Evolutionary conservation across 225 moss, liverwort and hornwort genomes (phyloP), one percentile per base, ranked within the genome.

Genomic region (Thuidium tamariscinum): DNA sequence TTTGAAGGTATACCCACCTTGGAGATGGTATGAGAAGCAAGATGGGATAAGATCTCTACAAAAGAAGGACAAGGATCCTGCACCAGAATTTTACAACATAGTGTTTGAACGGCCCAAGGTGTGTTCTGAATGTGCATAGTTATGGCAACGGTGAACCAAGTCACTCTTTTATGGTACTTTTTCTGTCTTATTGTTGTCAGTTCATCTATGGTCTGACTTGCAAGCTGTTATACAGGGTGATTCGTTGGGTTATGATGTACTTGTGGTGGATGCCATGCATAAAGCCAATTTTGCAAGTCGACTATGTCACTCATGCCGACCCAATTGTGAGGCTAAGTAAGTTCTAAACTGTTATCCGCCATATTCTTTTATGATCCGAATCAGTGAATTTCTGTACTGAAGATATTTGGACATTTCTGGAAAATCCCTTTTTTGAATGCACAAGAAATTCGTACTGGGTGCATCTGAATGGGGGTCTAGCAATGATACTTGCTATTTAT

Each of bases 1-100:
- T 85, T 66, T 87, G 57, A 87, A 97, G 97, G 98, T 98, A 66
- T 99, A 99, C 82, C 97, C 99, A 87, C 99, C 99, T 87, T 99
- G 99, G 99, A 94, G 97, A 93, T 99, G 99, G 99, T 99, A 95
- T 74, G 99, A 99, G 93, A 99, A 99, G 92, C 99, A 99, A 92
- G 99, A 99, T 88, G 99, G 99, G 62, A 96, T 99, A 60, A 95
- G 99, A 80, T 93, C 94, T 51, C 87, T 99, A 54, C 99, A 99
- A 77, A 99, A 99, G 92, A 97, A 96, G 88, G 99, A 99, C 77
- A 99, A 96, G 86, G 99, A 99, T 89, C 96, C 96, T 75, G 95
- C 97, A 48, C 99, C 97, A 70, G 99, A 99, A 88, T 99, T 99
- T 85, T 99, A 99, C 89, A 99, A 99, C 88, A 99, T 99, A 77